A percentile compares a stretch with the other conserved stretches of the same genome.
Evolutionary conservation across 306 rosid genomes (phyloP).

Genomic region (Argentina anserina): DNA sequence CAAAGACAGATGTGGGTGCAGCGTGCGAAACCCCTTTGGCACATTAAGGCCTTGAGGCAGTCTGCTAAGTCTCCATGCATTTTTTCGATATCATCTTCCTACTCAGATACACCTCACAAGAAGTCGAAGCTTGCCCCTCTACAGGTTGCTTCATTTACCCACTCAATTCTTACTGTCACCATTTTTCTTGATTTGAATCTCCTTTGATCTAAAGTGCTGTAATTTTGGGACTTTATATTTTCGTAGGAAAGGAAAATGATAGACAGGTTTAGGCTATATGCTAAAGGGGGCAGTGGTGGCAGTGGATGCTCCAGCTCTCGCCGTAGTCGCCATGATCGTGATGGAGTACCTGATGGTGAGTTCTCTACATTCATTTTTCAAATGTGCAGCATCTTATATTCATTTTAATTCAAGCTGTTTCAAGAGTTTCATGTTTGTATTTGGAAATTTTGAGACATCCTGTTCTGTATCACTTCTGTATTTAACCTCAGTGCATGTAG

Average conservation of each 20-base stretch:
- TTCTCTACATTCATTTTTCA: background rate
- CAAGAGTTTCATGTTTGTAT: background rate
- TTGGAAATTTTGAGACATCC: background rate
- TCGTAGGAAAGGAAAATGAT: conserved; percentile 83
- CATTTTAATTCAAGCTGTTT: conserved; percentile 6
- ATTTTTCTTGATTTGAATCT: background rate
- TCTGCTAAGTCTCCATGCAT: conserved; percentile 45
- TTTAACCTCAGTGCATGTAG: conserved; percentile 34
- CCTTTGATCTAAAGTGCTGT: background rate
- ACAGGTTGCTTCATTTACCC: conserved; percentile 48
- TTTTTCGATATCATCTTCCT: conserved; percentile 32
- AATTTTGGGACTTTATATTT: background rate
- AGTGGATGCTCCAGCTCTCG: conserved; percentile 73
- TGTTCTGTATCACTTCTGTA: conserved; percentile 1
- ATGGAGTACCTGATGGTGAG: conserved; percentile 71
- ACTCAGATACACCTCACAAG: conserved; percentile 45
- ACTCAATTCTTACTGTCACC: background rate
- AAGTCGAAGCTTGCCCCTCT: conserved; percentile 80
- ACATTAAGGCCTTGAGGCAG: conserved; percentile 36
- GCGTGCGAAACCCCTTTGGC: conserved; percentile 34
- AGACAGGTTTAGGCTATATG: conserved; percentile 64
- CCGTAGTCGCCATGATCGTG: conserved; percentile 56
- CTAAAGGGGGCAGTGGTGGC: conserved; percentile 93
- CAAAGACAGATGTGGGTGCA: conserved; percentile 42
- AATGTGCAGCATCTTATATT: background rate